Evolutionary conservation across 2,329 filamentous ascomycete genomes (phyloP), one percentile per base, ranked within the genome.

Genomic region (Bipolaris gigantea): DNA sequence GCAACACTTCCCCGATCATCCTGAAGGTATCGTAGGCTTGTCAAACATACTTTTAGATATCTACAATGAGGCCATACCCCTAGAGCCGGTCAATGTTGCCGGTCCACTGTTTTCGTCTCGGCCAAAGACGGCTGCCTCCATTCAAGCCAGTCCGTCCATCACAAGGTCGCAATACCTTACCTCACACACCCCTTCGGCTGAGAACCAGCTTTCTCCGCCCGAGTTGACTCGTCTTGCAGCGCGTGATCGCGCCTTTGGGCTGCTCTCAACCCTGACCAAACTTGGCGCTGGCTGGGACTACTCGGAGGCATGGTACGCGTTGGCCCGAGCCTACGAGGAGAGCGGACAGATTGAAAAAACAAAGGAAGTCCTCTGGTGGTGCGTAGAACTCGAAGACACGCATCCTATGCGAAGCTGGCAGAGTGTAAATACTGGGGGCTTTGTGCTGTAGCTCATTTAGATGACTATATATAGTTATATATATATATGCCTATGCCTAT

Each of bases 351-450:
- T 85, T 1, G 89, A 94, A 34, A 96, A 93, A 78, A 89, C 94
- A 13, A 95, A 92, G 77, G 89, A 94, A 64, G 91, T 92, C 41
- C 81, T 97, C 6, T 97, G 94, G 94, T 97, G 93, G 92, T 96
- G 92, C 65, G 89, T 99, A 11, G 92, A 97, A 75, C 80, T 99
- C 27, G 94, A 97, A 72, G 93, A 99, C 71, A 86, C 85, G 7
- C 85, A 85, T 60, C 90, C 88, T 0, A 83, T 96, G 43, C 85
- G 94, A 53, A 83, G 84, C 54, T 97, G 93, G 94, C 82, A 80
- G 27, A 86, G 83, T 61, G 81, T 91, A 25, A 86, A 64, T 2
- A 44, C 65, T 13, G 71, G 71, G 18, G 68, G 70, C 0, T 71
- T 72, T 45, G 70, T 73, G 15, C 36, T 73, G 43, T 74, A 62